phyloP scores from a whole-genome alignment of 108 stramenopile genomes.

The Chaetoceros tenuissimus region DNA sequence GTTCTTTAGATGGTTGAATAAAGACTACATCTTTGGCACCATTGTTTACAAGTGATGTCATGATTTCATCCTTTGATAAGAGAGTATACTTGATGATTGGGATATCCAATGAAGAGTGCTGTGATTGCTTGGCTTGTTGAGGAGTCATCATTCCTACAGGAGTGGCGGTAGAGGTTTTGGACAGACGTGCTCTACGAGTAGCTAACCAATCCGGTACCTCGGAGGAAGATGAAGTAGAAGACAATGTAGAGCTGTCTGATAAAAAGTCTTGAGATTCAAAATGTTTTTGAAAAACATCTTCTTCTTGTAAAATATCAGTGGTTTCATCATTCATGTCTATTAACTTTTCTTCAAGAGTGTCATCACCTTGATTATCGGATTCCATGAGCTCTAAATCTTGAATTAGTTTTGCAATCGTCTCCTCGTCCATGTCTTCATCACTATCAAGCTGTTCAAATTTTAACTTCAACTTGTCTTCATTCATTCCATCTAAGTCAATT shows the following conservation, averaged over 20 bases:
- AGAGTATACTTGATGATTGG: slow-evolving; percentile 42
- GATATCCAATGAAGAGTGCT: slow-evolving; percentile 31
- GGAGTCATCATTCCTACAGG: slow-evolving; percentile 28
- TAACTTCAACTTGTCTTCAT: neutral
- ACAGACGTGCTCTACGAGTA: slow-evolving; percentile 41
- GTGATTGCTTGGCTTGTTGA: slow-evolving; percentile 16
- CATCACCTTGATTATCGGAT: slow-evolving; percentile 5
- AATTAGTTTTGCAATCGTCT: slow-evolving; percentile 1
- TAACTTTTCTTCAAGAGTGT: neutral
- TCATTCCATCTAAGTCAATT: neutral
- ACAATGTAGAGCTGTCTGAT: slow-evolving; percentile 6
- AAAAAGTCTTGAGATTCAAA: slow-evolving; percentile 20
- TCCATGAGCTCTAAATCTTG: slow-evolving; percentile 12
- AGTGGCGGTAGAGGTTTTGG: neutral
- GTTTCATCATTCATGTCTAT: neutral
- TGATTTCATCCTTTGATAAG: slow-evolving; percentile 55
- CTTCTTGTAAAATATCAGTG: neutral
- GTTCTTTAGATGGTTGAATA: slow-evolving; percentile 20
- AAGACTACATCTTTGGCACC: slow-evolving; percentile 46
- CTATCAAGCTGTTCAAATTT: neutral
- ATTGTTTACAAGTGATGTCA: slow-evolving; percentile 31
- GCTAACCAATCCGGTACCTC: slow-evolving; percentile 61
- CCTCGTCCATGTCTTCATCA: neutral
- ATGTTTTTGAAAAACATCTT: slow-evolving; percentile 24
- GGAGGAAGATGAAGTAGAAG: slow-evolving; percentile 4